Evolutionary conservation across 2,329 filamentous ascomycete species (phyloP).

Genomic region (Trichoderma endophyticum): DNA sequence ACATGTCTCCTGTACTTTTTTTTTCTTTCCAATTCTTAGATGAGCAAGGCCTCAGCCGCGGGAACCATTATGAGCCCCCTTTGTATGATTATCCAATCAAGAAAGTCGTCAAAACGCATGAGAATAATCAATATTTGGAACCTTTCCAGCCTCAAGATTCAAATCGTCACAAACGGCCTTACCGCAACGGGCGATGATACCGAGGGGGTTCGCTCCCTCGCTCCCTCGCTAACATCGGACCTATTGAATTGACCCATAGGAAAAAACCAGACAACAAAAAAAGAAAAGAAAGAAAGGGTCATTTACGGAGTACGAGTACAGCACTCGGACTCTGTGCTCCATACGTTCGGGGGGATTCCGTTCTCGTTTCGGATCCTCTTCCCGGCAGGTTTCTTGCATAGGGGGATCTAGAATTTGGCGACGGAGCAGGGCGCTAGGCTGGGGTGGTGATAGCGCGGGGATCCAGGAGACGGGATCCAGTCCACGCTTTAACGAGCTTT

Average conservation of each 20-base stretch:
- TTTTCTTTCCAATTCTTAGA: too few species aligned
- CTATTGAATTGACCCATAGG: neutral
- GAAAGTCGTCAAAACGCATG: neutral
- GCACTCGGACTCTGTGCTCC: neutral
- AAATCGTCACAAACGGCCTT: neutral
- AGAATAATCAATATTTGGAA: neutral
- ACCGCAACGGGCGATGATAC: neutral
- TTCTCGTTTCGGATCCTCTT: conserved; percentile 3
- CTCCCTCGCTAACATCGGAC: neutral
- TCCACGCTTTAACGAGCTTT: neutral
- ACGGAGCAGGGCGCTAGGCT: neutral
- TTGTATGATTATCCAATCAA: too few species aligned
- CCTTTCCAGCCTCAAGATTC: neutral
- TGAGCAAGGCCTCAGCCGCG: neutral
- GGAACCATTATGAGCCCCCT: neutral
- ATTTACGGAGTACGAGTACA: neutral
- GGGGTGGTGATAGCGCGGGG: neutral
- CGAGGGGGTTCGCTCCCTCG: neutral
- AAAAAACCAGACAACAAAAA: neutral
- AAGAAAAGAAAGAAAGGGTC: neutral
- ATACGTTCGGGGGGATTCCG: neutral
- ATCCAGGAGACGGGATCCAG: neutral
- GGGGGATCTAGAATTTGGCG: conserved; percentile 6
- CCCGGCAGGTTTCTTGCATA: conserved; percentile 10
- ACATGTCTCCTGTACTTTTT: too few species aligned